Percentiles rank a stretch among this genome's conserved stretches.
Evolutionary conservation across 2,329 filamentous ascomycete species (phyloP).

Genomic region (Pseudocercospora eumusae): DNA sequence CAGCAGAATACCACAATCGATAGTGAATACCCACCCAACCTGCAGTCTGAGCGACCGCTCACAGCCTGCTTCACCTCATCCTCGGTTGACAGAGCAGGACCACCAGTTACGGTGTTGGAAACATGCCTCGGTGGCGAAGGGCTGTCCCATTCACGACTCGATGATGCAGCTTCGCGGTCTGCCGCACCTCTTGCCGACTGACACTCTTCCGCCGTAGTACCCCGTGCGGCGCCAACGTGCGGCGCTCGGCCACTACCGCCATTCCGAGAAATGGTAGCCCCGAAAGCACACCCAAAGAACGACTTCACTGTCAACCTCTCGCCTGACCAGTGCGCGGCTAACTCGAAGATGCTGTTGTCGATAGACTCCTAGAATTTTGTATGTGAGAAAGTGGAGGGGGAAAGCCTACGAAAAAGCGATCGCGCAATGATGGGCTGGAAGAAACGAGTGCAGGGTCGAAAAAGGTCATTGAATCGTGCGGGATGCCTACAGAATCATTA

Average conservation of each 20-base stretch:
- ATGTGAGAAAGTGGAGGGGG: no score
- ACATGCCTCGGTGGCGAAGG: not conserved
- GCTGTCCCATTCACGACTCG: not conserved
- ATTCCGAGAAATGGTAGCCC: not conserved
- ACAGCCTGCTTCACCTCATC: not conserved
- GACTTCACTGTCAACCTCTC: conserved; percentile 2
- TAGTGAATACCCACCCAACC: not conserved
- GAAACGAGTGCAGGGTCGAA: no score
- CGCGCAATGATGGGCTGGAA: no score
- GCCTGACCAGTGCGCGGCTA: not conserved
- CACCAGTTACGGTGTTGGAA: not conserved
- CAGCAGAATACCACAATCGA: not conserved
- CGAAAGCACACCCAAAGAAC: not conserved
- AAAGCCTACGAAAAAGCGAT: no score
- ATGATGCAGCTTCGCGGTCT: not conserved
- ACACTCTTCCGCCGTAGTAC: not conserved
- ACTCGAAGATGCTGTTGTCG: not conserved
- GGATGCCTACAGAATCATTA: no score
- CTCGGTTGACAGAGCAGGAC: not conserved
- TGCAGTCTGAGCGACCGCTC: not conserved
- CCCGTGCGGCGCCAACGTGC: not conserved
- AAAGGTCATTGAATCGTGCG: no score
- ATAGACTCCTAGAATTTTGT: no score
- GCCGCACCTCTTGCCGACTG: not conserved
- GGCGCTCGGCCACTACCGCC: not conserved